Percentiles rank a stretch among this genome's conserved stretches.
Conservation (phyloP, 768 basidiomycete species). For the Tylopilus rubrobrunneus region DNA sequence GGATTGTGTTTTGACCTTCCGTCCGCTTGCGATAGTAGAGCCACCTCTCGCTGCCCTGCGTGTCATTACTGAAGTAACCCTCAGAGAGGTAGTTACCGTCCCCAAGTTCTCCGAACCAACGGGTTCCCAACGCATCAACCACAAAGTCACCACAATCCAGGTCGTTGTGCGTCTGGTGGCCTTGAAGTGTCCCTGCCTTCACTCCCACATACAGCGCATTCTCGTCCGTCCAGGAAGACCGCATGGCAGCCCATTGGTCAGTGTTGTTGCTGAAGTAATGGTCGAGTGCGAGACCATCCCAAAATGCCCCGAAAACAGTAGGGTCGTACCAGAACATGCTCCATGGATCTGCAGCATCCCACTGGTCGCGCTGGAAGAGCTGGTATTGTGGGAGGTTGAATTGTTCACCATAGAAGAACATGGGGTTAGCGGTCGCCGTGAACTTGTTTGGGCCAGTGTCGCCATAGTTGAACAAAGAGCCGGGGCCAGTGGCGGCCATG, state of each 20-base stretch:
- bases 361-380: slow-evolving; percentile 88
- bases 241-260: slow-evolving; percentile 89
- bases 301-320: slow-evolving; percentile 79
- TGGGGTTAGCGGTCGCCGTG: slow-evolving; percentile 85
- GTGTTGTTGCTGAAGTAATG: slow-evolving; percentile 66
- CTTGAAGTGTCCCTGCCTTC: slow-evolving; percentile 77
- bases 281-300: slow-evolving; percentile 83
- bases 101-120: slow-evolving; percentile 95
- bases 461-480: slow-evolving; percentile 71
- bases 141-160: slow-evolving; percentile 96
- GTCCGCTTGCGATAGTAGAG: slow-evolving; percentile 94
- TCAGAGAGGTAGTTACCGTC: slow-evolving; percentile 76
- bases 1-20: slow-evolving; percentile 94
- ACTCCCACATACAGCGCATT: slow-evolving; percentile 82
- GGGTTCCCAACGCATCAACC: slow-evolving; percentile 85
- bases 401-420: slow-evolving; percentile 71
- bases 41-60: slow-evolving; percentile 74
- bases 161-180: slow-evolving; percentile 94
- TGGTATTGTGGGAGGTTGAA: slow-evolving; percentile 72
- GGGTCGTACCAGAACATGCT: slow-evolving; percentile 95
- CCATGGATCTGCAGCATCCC: slow-evolving; percentile 80
- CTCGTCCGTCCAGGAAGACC: slow-evolving; percentile 88
- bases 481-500: slow-evolving; percentile 82
- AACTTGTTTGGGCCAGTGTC: slow-evolving; percentile 86
- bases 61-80: slow-evolving; percentile 75